These are phyloP conservation scores for Candida chilensis DNA, from an alignment of 805 yeast species.

Conservation along the genomic window DNA sequence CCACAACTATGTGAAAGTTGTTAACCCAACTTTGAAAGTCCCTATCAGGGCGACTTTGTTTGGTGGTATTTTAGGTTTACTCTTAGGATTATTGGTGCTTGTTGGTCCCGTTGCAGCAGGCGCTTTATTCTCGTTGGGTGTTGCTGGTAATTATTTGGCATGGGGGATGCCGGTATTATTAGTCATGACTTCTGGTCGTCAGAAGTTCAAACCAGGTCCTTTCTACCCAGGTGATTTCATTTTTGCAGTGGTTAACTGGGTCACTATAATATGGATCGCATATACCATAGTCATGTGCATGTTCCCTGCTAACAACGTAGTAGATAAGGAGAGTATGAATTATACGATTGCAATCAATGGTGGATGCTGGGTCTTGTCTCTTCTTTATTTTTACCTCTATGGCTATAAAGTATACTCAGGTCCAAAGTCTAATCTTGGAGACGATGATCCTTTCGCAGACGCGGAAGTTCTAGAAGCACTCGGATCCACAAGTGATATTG, in stretches of 20 bases:
- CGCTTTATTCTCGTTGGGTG: slow-evolving; percentile 27
- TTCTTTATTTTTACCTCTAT: slow-evolving; percentile 20
- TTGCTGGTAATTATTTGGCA: slow-evolving; percentile 23
- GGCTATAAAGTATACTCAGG: slow-evolving; percentile 25
- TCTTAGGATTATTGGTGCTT: slow-evolving; percentile 23
- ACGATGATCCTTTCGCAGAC: not conserved
- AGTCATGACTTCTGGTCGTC: slow-evolving; percentile 18
- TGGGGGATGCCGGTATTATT: slow-evolving; percentile 25
- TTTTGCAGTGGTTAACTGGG: slow-evolving; percentile 13
- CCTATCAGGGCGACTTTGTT: slow-evolving; percentile 26
- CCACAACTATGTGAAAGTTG: slow-evolving; percentile 19
- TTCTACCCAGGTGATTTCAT: slow-evolving; percentile 19
- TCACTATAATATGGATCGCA: slow-evolving; percentile 15
- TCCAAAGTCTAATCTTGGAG: slow-evolving; percentile 10
- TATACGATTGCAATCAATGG: slow-evolving; percentile 40
- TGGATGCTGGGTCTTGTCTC: slow-evolving; percentile 28
- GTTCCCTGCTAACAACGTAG: slow-evolving; percentile 23
- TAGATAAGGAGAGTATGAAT: slow-evolving; percentile 35
- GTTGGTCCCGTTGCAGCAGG: slow-evolving; percentile 24
- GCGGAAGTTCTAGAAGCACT: not conserved
- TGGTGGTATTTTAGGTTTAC: slow-evolving; percentile 18
- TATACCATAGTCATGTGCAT: slow-evolving; percentile 20
- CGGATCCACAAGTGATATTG: too few species aligned
- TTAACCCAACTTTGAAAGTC: slow-evolving; percentile 20
- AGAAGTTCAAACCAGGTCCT: slow-evolving; percentile 22